phyloP scores from a whole-genome alignment of 352 stramenopile genomes.

The Pythium folliculosum region DNA sequence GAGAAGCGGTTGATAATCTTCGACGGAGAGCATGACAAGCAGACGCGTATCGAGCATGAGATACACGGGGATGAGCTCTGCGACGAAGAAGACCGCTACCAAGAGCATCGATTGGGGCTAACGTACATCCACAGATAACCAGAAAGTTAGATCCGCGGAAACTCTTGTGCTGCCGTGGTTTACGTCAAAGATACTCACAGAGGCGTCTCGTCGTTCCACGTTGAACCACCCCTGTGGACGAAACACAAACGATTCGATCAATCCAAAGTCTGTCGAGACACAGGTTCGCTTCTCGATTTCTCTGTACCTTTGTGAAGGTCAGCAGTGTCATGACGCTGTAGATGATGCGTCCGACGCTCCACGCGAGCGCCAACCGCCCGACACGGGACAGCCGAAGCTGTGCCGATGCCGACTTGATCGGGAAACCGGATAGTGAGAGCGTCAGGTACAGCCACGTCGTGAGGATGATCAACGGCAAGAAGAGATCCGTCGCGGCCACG shows the following conservation, averaged over 20 bases:
- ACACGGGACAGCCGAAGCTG: conserved; percentile 61
- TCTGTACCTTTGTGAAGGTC: conserved; percentile 78
- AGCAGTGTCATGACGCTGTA: conserved; percentile 89
- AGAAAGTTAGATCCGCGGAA: background rate
- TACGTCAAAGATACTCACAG: conserved; percentile 34
- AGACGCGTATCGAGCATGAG: conserved; percentile 73
- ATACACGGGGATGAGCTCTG: conserved; percentile 81
- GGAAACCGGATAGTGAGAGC: conserved; percentile 86
- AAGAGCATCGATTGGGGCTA: conserved; percentile 83
- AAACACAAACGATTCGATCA: background rate
- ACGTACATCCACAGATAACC: background rate
- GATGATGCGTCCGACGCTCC: conserved; percentile 83
- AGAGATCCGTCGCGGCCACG: conserved; percentile 83
- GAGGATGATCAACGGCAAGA: conserved; percentile 89
- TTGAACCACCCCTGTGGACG: conserved; percentile 74
- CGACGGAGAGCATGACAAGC: conserved; percentile 77
- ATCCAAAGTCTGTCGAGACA: background rate
- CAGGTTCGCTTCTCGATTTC: background rate
- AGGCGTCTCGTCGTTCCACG: conserved; percentile 62
- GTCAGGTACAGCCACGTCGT: conserved; percentile 89
- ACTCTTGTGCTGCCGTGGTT: too few species aligned
- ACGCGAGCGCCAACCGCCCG: conserved; percentile 68
- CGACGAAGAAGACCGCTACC: conserved; percentile 76
- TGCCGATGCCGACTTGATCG: conserved; percentile 71
- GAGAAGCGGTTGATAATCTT: conserved; percentile 76